Conservation (phyloP, 2,329 filamentous ascomycete genomes). For the Didymella exigua region DNA sequence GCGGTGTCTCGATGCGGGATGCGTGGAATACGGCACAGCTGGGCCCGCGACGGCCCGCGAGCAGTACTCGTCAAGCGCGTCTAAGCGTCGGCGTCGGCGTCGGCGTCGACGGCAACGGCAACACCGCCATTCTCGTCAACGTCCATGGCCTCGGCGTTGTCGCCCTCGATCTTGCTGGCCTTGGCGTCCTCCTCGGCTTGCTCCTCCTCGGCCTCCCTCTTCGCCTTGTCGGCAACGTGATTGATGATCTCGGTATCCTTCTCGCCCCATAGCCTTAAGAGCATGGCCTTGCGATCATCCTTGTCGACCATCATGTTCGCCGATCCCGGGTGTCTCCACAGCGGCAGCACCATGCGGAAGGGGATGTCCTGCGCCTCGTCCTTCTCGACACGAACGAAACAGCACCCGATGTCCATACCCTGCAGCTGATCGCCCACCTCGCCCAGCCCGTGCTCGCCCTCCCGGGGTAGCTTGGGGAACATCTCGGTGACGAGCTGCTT, state of each 20-base stretch:
- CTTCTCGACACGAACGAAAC: constrained; percentile 82
- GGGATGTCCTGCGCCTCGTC: constrained; percentile 67
- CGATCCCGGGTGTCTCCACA: constrained; percentile 92
- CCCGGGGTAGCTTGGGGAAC: constrained; percentile 86
- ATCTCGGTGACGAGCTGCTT: constrained; percentile 87
- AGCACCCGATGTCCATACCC: constrained; percentile 86
- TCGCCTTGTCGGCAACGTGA: constrained; percentile 43
- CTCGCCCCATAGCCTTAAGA: constrained; percentile 89
- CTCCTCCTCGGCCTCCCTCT: constrained; percentile 27
- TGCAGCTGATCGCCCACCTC: constrained; percentile 86
- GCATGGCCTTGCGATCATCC: constrained; percentile 90
- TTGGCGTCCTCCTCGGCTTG: constrained; percentile 16
- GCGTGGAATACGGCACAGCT: too few relatives aligned
- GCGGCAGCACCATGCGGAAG: constrained; percentile 85
- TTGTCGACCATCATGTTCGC: constrained; percentile 98
- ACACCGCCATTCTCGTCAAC: constrained; percentile 18
- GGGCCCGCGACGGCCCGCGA: too few relatives aligned
- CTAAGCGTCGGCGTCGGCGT: constrained; percentile 10
- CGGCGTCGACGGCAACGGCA: constrained; percentile 7
- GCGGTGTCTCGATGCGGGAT: too few relatives aligned
- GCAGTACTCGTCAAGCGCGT: too few relatives aligned
- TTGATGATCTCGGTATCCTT: constrained; percentile 73
- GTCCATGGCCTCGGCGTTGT: constrained; percentile 19
- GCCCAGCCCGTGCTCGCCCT: constrained; percentile 75
- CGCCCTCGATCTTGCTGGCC: constrained; percentile 22